phyloP scores from a whole-genome alignment of 768 basidiomycete genomes.

The Mrakia gelida region DNA sequence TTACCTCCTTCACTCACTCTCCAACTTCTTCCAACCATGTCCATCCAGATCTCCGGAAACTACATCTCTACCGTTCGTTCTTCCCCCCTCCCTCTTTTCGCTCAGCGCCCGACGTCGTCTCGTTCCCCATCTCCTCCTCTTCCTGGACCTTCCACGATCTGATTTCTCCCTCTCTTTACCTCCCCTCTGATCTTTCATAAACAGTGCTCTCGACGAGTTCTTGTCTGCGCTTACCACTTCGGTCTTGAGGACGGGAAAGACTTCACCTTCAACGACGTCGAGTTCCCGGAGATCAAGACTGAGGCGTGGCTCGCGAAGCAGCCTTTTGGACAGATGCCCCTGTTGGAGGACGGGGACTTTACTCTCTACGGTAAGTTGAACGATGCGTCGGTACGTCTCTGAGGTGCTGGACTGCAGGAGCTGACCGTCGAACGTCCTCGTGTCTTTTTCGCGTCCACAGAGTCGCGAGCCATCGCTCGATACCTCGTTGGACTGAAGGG shows the following conservation, averaged over 20 bases:
- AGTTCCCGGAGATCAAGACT: conserved; percentile 16
- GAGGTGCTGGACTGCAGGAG: too few species aligned
- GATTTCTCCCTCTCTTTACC: background rate
- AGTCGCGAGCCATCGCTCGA: conserved; percentile 48
- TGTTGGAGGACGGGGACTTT: conserved; percentile 57
- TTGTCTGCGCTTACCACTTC: conserved; percentile 16
- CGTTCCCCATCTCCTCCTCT: background rate
- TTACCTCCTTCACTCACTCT: too few species aligned
- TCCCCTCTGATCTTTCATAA: background rate
- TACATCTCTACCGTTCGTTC: background rate
- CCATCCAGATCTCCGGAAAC: background rate
- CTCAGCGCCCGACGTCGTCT: background rate
- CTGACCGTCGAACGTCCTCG: background rate
- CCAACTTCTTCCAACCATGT: conserved; percentile 1
- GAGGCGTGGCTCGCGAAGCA: conserved; percentile 50
- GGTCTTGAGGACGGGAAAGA: background rate
- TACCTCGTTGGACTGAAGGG: conserved; percentile 61
- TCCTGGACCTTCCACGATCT: background rate
- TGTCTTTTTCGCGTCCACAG: background rate
- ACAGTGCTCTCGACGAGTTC: conserved; percentile 17
- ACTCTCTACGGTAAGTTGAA: conserved; percentile 51
- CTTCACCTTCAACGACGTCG: conserved; percentile 1
- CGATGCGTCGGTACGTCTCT: too few species aligned
- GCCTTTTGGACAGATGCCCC: conserved; percentile 64
- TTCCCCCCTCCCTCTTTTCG: background rate